Conservation (phyloP, 192 early-diverging fungal genomes). For the Paraglomus brasilianum region DNA sequence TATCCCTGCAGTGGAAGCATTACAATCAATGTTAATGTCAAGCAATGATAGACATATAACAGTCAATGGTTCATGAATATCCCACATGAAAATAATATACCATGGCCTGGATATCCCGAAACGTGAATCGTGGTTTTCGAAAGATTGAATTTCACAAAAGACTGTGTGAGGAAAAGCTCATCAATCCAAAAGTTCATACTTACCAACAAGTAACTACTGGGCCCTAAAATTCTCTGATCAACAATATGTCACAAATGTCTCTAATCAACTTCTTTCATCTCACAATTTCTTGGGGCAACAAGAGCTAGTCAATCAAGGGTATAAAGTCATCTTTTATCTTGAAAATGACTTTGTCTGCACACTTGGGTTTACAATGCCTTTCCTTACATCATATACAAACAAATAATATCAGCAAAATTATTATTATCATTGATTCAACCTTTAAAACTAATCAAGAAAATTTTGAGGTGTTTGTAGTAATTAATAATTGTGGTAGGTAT, state of each 20-base stretch:
- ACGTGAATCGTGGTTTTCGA: too few relatives aligned
- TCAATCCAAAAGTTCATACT: too few relatives aligned
- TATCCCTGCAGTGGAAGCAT: conserved; percentile 8
- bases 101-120: too few relatives aligned
- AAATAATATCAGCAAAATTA: neutral
- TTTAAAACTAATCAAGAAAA: neutral
- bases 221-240: neutral
- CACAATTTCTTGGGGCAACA: too few relatives aligned
- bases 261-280: conserved; percentile 8
- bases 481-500: neutral
- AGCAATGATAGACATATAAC: neutral
- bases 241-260: conserved; percentile 1
- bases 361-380: too few relatives aligned
- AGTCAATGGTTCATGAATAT: neutral
- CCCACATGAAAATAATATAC: too few relatives aligned
- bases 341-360: too few relatives aligned
- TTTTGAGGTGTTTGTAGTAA: conserved; percentile 6
- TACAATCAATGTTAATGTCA: conserved; percentile 2
- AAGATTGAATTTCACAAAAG: too few relatives aligned
- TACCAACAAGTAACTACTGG: neutral
- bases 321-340: too few relatives aligned
- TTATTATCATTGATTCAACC: conserved; percentile 5
- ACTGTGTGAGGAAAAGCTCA: too few relatives aligned
- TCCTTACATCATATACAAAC: too few relatives aligned
- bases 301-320: too few relatives aligned